These are phyloP conservation scores for Paramecium sexaurelia DNA, from an alignment of 73 alveolate genomes.

Conservation along the genomic window DNA sequence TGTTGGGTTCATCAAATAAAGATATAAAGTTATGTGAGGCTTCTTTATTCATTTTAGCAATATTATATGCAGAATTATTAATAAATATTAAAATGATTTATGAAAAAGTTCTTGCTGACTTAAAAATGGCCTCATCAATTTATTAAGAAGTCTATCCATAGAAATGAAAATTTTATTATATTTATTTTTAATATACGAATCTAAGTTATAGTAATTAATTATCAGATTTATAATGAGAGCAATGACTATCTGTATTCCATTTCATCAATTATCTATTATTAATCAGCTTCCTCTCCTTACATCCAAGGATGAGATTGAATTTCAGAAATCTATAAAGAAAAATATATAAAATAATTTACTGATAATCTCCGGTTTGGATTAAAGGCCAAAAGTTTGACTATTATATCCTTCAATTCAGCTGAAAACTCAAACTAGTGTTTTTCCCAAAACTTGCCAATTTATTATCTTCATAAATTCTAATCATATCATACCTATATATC, in stretches of 20 bases:
- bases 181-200: neutral
- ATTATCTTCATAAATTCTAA: neutral
- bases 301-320: slow-evolving; percentile 44
- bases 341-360: neutral
- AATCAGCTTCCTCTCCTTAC: neutral
- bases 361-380: slow-evolving; percentile 55
- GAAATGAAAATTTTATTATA: neutral
- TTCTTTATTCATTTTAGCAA: neutral
- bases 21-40: neutral
- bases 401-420: slow-evolving; percentile 13
- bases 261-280: neutral
- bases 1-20: neutral
- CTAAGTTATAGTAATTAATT: neutral
- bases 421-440: neutral
- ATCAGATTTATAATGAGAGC: neutral
- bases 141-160: neutral
- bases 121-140: neutral
- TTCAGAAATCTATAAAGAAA: neutral
- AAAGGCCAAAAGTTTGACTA: neutral
- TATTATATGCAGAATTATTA: too few species aligned
- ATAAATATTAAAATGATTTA: too few species aligned
- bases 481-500: neutral
- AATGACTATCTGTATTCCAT: neutral
- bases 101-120: too few species aligned
- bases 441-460: neutral